phyloP scores from a whole-genome alignment of 2,329 filamentous ascomycete species.

The Penicillium sp. region DNA sequence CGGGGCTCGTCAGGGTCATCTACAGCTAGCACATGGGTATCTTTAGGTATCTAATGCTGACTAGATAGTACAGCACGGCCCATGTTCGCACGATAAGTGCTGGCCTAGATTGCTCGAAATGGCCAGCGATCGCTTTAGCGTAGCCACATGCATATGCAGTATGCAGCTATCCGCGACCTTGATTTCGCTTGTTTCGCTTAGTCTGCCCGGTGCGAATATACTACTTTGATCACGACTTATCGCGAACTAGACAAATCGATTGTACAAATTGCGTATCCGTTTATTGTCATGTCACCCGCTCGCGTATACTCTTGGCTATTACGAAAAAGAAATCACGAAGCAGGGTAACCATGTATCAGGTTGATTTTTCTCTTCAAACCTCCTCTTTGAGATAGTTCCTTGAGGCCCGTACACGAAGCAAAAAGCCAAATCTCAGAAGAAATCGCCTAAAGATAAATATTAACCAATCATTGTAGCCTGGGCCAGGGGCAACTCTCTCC shows the following conservation, averaged over 20 bases:
- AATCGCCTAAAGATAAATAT: neutral
- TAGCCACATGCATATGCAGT: slow-evolving; percentile 7
- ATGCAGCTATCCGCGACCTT: slow-evolving; percentile 19
- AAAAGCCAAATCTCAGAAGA: neutral
- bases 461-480: slow-evolving; percentile 1
- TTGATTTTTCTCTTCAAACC: too few relatives aligned
- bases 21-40: too few relatives aligned
- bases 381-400: neutral
- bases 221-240: too few relatives aligned
- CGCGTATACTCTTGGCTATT: neutral
- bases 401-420: neutral
- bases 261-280: neutral
- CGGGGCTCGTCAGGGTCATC: too few relatives aligned
- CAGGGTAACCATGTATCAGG: too few relatives aligned
- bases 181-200: slow-evolving; percentile 7
- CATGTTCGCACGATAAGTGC: neutral
- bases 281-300: neutral
- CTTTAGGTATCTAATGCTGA: too few relatives aligned
- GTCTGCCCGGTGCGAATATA: too few relatives aligned
- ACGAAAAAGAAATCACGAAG: too few relatives aligned
- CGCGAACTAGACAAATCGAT: neutral
- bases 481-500: neutral
- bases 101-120: neutral
- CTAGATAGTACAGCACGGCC: too few relatives aligned
- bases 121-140: too few relatives aligned